A percentile compares a stretch with the other conserved stretches of the same genome.
These are phyloP conservation scores for Penicillium atrosanguineum DNA, from an alignment of 495 filamentous ascomycete species.

Conservation along the genomic window DNA sequence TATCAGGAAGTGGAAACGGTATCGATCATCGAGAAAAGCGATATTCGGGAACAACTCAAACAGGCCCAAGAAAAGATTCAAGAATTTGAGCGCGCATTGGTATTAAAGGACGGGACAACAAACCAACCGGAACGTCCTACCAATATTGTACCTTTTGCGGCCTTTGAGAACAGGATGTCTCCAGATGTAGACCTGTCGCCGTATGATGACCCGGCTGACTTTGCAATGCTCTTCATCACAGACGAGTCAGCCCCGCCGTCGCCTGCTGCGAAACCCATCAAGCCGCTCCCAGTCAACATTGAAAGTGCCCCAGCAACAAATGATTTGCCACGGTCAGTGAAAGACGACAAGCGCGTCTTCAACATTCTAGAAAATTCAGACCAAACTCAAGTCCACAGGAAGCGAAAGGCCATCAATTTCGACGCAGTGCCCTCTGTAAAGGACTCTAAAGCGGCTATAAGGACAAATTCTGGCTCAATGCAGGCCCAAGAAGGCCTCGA, in stretches of 20 bases:
- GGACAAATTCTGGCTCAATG: background rate
- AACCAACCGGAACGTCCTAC: background rate
- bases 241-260: conserved; percentile 10
- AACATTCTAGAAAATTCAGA: background rate
- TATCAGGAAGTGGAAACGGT: conserved; percentile 21
- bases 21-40: conserved; percentile 16
- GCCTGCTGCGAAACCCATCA: background rate
- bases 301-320: background rate
- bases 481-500: conserved; percentile 3
- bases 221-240: conserved; percentile 34
- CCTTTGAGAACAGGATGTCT: conserved; percentile 3
- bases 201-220: conserved; percentile 25
- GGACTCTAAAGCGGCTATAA: background rate
- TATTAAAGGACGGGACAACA: background rate
- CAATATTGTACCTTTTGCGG: conserved; percentile 16
- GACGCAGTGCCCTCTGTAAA: background rate
- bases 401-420: conserved; percentile 33
- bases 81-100: conserved; percentile 17
- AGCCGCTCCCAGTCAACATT: background rate
- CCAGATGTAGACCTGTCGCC: background rate
- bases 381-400: background rate
- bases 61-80: conserved; percentile 19
- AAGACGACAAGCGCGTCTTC: background rate
- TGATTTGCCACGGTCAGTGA: background rate
- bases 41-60: conserved; percentile 20